Conservation (phyloP, 306 rosid genomes). For the Citrullus colocynthis region DNA sequence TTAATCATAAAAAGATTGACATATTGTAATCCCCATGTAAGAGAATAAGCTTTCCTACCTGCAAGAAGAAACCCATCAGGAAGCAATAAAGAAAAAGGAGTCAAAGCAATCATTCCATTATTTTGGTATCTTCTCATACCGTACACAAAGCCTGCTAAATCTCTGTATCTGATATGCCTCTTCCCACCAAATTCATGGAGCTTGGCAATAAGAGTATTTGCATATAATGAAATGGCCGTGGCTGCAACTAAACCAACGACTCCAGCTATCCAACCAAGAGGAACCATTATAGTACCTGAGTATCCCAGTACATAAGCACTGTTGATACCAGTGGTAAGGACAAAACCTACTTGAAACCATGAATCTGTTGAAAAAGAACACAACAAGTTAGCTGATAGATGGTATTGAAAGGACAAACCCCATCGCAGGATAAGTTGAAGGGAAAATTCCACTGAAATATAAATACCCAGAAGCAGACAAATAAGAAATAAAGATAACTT, state of each 20-base stretch:
- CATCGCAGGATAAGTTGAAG: not conserved
- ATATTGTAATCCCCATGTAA: constrained; percentile 85
- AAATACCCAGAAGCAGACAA: not conserved
- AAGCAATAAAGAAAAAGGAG: not conserved
- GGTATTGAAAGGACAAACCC: not conserved
- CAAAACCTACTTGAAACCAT: constrained; percentile 85
- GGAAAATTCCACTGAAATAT: not conserved
- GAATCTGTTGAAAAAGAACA: constrained; percentile 34
- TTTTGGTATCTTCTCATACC: constrained; percentile 28
- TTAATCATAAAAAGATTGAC: constrained; percentile 93
- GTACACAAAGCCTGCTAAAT: constrained; percentile 72
- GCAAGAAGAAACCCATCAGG: constrained; percentile 11
- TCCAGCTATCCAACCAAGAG: constrained; percentile 72
- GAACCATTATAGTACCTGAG: constrained; percentile 84
- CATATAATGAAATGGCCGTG: constrained; percentile 60
- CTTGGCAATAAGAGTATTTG: constrained; percentile 72
- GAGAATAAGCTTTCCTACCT: constrained; percentile 70
- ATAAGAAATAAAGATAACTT: not conserved
- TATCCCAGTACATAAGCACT: constrained; percentile 88
- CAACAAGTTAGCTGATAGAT: not conserved
- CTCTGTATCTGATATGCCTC: constrained; percentile 92
- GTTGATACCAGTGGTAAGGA: constrained; percentile 81
- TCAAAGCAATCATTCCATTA: not conserved
- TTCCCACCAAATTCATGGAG: constrained; percentile 85
- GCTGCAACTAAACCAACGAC: constrained; percentile 60